Evolutionary conservation across 352 stramenopile genomes (phyloP).

Genomic region (Elongisporangium undulatum): DNA sequence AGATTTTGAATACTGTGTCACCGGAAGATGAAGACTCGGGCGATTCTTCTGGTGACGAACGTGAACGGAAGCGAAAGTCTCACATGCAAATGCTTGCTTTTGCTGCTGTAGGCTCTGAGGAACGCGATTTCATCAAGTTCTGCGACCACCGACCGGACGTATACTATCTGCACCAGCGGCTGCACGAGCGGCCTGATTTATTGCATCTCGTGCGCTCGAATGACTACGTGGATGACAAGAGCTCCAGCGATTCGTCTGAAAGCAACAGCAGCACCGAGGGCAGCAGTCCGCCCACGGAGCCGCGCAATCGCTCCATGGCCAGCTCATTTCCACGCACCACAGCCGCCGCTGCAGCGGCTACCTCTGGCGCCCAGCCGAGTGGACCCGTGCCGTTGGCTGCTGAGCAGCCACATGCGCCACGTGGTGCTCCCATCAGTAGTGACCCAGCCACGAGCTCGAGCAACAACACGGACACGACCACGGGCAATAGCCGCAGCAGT

Average conservation of each 20-base stretch:
- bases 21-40: not conserved
- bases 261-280: constrained; percentile 2
- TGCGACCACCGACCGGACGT: constrained; percentile 69
- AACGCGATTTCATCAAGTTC: constrained; percentile 78
- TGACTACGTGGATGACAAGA: constrained; percentile 79
- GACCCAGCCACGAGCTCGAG: constrained; percentile 7
- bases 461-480: constrained; percentile 20
- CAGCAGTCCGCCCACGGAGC: not conserved
- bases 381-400: not conserved
- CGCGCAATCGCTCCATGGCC: not conserved
- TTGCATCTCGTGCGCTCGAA: constrained; percentile 81
- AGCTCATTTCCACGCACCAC: not conserved
- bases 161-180: constrained; percentile 74
- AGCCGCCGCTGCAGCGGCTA: constrained; percentile 6
- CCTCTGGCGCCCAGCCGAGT: constrained; percentile 1
- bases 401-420: not conserved
- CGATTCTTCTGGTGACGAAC: not conserved
- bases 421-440: not conserved
- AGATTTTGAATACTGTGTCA: constrained; percentile 44
- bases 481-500: constrained; percentile 43
- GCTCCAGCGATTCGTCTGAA: constrained; percentile 52
- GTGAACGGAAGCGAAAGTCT: not conserved
- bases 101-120: constrained; percentile 51
- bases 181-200: constrained; percentile 67
- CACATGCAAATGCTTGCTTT: constrained; percentile 4